Base-by-base conservation (phyloP, 1,139 yeast genomes). In the Yamadazyma sp. region DNA sequence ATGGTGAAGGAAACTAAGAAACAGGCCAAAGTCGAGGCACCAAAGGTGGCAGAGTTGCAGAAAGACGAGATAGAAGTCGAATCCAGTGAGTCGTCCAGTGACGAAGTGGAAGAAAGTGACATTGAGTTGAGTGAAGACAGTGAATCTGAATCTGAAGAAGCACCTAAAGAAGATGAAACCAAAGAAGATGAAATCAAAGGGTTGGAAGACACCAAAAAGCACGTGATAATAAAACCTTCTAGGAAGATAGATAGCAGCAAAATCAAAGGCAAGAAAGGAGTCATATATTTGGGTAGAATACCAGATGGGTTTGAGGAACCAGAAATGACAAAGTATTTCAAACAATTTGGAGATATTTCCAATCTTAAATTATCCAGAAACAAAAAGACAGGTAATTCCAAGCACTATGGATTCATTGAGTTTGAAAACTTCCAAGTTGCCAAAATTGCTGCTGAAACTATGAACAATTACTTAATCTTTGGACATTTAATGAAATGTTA, bases 251-350 rank as follows among this genome's bases (percentile, higher is more conserved):
- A 51, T 12, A 44, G 46, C 36, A 57, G 50, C 25, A 51, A 56
- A 26, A 23, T 38, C 28, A 43, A 61, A 24, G 58, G 51, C 31
- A 54, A 52, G 24, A 63, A 72, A 27, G 94, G 95, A 28, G 87
- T 88, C 39, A 70, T 92, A 45, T 92, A 90, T 62, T 76, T 92
- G 33, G 97, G 97, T 38, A 80, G 97, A 59, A 76, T 92, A 49
- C 98, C 98, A 31, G 82, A 83, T 51, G 96, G 96, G 37, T 89
- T 92, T 68, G 83, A 88, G 54, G 97, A 92, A 62, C 70, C 66
- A 29, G 96, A 92, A 64, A 72, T 85, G 76, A 75, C 75, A 47
- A 76, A 78, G 54, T 92, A 92, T 65, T 92, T 92, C 59, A 64
- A 78, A 37, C 98, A 92, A 65, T 92, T 92, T 65, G 98, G 98